Evolutionary conservation across 257 asterid genomes (phyloP).

Genomic region (Solanum lignicaule): DNA sequence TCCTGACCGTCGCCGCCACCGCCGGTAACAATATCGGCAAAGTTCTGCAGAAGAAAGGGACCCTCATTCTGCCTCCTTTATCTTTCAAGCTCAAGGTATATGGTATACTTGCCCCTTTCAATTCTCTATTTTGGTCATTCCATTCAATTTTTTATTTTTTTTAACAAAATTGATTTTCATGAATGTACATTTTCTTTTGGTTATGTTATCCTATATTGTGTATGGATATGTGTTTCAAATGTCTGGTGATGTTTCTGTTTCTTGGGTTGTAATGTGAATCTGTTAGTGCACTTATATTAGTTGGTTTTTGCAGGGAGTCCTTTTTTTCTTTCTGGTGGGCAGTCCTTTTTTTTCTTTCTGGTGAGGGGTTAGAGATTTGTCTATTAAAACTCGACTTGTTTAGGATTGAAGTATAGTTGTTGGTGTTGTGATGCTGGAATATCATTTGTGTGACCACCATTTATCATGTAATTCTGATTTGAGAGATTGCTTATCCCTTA

Average conservation of each 20-base stretch:
- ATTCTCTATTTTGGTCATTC: not conserved
- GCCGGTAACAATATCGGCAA: conserved; percentile 99
- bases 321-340: too few relatives aligned
- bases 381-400: not conserved
- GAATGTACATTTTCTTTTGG: not conserved
- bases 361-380: not conserved
- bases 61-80: conserved; percentile 95
- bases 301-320: not conserved
- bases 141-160: not conserved
- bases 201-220: not conserved
- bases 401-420: not conserved
- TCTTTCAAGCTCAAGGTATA: conserved; percentile 93
- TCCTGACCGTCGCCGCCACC: conserved; percentile 87
- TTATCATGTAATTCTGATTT: not conserved
- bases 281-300: not conserved
- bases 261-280: not conserved
- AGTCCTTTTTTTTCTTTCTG: not conserved
- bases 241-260: not conserved
- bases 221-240: not conserved
- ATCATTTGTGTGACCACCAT: not conserved
- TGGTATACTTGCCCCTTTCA: not conserved
- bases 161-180: not conserved
- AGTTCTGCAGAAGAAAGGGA: conserved; percentile 97
- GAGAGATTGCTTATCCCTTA: not conserved
- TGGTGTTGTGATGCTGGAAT: not conserved